These are phyloP conservation scores for Cyclotella baltica DNA, from an alignment of 108 stramenopile genomes.

Conservation along the genomic window DNA sequence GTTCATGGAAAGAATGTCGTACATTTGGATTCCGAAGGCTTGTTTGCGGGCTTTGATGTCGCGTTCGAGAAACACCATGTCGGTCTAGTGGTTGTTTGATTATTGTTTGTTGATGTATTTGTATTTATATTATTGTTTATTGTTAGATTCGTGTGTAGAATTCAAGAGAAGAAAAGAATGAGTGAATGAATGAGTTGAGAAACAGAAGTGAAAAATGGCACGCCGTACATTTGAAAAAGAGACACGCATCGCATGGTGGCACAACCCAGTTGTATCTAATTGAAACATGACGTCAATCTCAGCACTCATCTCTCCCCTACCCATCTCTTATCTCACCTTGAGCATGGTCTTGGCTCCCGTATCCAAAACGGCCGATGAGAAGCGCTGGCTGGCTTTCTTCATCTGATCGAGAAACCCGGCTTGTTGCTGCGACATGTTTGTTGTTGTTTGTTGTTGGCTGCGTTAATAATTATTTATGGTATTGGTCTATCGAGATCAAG, in stretches of 20 bases:
- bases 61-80: slow-evolving; percentile 87
- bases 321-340: slow-evolving; percentile 63
- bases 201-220: slow-evolving; percentile 5
- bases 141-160: background rate
- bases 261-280: no score
- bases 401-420: slow-evolving; percentile 25
- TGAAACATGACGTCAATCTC: background rate
- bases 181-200: slow-evolving; percentile 4
- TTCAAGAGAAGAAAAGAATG: slow-evolving; percentile 5
- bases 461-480: no score
- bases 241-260: no score
- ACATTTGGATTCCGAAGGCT: slow-evolving; percentile 80
- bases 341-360: slow-evolving; percentile 91
- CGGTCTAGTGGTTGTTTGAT: slow-evolving; percentile 65
- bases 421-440: slow-evolving; percentile 2
- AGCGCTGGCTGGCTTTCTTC: slow-evolving; percentile 37
- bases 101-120: background rate
- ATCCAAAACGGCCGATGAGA: slow-evolving; percentile 61
- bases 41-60: slow-evolving; percentile 91
- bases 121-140: no score
- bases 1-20: slow-evolving; percentile 71
- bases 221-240: no score
- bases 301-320: background rate
- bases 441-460: no score
- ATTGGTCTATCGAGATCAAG: no score